These are phyloP conservation scores for Diaporthe caulivora DNA, from an alignment of 2,329 filamentous ascomycete genomes.

Conservation along the genomic window DNA sequence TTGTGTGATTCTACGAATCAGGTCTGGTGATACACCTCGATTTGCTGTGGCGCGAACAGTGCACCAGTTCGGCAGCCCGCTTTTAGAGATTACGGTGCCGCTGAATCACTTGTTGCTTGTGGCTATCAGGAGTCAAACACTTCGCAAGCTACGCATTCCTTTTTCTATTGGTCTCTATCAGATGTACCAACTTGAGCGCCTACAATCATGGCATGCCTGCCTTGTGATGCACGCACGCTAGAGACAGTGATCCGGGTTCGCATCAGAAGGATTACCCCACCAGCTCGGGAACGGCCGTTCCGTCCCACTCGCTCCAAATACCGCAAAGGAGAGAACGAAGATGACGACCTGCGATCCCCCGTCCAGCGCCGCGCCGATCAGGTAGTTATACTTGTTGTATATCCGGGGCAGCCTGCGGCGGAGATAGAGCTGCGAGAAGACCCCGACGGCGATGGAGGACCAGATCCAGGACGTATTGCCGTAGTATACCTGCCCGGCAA, in stretches of 20 bases:
- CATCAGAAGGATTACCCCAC: conserved; percentile 36
- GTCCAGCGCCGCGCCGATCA: conserved; percentile 54
- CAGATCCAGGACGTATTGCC: conserved; percentile 52
- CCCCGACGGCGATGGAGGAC: conserved; percentile 46
- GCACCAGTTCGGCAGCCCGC: too few species aligned
- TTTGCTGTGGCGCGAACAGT: too few species aligned
- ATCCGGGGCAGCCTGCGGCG: conserved; percentile 50
- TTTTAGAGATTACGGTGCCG: too few species aligned
- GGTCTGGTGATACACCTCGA: too few species aligned
- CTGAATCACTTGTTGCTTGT: too few species aligned
- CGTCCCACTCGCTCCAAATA: conserved; percentile 58
- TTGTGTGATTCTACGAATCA: too few species aligned
- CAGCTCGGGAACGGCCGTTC: conserved; percentile 48
- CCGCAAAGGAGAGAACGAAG: conserved; percentile 57
- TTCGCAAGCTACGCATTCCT: too few species aligned
- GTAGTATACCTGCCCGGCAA: conserved; percentile 47
- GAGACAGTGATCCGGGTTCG: conserved; percentile 38
- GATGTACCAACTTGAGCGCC: background rate
- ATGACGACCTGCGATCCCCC: conserved; percentile 55
- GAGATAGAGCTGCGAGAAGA: conserved; percentile 51
- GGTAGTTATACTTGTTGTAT: conserved; percentile 57
- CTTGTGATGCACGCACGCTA: background rate
- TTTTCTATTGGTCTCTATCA: background rate
- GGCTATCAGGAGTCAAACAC: too few species aligned
- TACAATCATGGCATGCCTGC: background rate